Evolutionary conservation across 176 grass and related monocot genomes (phyloP).

Genomic region (Oropetium thomaeum): DNA sequence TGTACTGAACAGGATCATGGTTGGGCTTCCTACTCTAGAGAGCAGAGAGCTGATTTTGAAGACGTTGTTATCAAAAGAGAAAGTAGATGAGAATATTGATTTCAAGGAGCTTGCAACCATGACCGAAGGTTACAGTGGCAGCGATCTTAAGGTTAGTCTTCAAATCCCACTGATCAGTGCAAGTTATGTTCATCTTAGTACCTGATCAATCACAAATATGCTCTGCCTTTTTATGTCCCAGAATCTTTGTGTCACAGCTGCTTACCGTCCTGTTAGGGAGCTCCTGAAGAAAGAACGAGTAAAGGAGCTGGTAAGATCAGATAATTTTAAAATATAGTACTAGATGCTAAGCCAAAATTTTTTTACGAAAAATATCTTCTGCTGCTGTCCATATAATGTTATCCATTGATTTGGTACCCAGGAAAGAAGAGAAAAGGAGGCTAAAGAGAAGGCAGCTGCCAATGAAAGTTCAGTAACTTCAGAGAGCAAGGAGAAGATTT

Average conservation of each 20-base stretch:
- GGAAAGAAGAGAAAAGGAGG: conserved; percentile 45
- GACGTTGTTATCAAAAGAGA: conserved; percentile 86
- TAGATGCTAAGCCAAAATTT: too few species aligned
- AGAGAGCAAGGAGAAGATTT: neutral
- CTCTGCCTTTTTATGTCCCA: neutral
- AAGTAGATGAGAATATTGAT: conserved; percentile 53
- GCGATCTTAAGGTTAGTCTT: conserved; percentile 87
- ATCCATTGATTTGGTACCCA: conserved; percentile 17
- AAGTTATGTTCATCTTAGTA: neutral
- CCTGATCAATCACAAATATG: neutral
- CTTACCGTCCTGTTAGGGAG: conserved; percentile 90
- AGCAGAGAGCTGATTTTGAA: conserved; percentile 84
- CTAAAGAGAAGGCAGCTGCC: conserved; percentile 15
- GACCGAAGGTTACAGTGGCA: conserved; percentile 91
- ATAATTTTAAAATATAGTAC: too few species aligned
- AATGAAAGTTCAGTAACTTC: conserved; percentile 16
- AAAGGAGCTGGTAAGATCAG: conserved; percentile 79
- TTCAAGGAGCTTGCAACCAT: conserved; percentile 85
- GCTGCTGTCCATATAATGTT: neutral
- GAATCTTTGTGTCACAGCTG: conserved; percentile 91
- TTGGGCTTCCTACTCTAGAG: conserved; percentile 80
- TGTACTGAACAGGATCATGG: conserved; percentile 74
- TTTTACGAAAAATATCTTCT: neutral
- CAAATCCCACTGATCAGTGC: neutral
- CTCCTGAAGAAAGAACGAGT: conserved; percentile 78